Evolutionary conservation across 1,139 yeast species (phyloP).

Genomic region (Candida tetrigidarum): DNA sequence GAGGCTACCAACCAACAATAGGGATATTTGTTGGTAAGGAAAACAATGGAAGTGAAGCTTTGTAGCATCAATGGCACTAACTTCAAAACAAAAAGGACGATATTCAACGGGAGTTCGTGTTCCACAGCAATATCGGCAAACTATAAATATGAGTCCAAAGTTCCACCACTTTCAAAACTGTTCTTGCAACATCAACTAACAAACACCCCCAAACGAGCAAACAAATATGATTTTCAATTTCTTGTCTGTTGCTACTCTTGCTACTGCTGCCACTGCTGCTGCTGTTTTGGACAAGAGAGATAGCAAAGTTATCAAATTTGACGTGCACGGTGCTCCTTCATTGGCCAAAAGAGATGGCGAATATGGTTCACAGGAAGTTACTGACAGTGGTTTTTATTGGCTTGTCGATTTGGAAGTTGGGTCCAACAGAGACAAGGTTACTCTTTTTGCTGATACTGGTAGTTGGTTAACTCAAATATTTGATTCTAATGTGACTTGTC

Average conservation of each 20-base stretch:
- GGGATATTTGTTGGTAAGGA: too few species aligned
- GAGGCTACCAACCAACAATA: too few species aligned
- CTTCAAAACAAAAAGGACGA: too few species aligned
- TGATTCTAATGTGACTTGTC: conserved; percentile 1
- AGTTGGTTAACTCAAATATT: conserved; percentile 5
- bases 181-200: not conserved
- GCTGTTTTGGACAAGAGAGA: conserved; percentile 1
- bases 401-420: not conserved
- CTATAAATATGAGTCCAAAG: not conserved
- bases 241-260: not conserved
- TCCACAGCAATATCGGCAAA: too few species aligned
- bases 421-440: conserved; percentile 2
- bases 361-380: not conserved
- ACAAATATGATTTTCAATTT: conserved; percentile 2
- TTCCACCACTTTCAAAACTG: not conserved
- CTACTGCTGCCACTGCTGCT: conserved; percentile 2
- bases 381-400: too few species aligned
- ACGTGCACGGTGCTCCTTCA: not conserved
- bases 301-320: conserved; percentile 2
- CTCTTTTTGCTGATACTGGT: conserved; percentile 5
- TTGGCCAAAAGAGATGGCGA: not conserved
- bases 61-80: too few species aligned
- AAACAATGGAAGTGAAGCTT: too few species aligned
- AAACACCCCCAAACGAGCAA: too few species aligned
- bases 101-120: too few species aligned